Conservation (phyloP, 163 green algal species). For the Chloromonas sp. region DNA sequence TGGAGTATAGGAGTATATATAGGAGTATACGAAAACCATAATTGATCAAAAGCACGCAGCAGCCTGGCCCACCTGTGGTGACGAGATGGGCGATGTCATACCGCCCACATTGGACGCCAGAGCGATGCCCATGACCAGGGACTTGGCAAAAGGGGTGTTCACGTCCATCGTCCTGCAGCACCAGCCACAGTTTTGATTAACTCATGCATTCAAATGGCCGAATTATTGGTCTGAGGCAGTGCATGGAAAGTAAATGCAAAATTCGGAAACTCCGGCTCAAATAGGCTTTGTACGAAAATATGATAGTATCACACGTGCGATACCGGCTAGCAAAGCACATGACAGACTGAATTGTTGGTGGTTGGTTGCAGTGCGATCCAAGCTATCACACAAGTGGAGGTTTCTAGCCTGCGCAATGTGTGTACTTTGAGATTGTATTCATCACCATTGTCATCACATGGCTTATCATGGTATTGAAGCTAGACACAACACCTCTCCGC, state of each 20-base stretch:
- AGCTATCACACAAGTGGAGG: too few species aligned
- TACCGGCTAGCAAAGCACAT: too few species aligned
- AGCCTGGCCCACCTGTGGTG: constrained; percentile 26
- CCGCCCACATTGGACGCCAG: constrained; percentile 70
- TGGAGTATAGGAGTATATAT: too few species aligned
- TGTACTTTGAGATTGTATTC: neutral
- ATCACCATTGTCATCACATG: neutral
- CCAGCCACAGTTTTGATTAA: neutral
- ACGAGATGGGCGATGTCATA: constrained; percentile 70
- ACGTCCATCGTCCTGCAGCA: constrained; percentile 42
- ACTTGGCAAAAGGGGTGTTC: constrained; percentile 46
- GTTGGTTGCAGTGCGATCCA: too few species aligned
- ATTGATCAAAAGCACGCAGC: neutral
- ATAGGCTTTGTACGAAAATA: too few species aligned
- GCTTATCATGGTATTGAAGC: neutral
- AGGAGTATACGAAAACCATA: too few species aligned
- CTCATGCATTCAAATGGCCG: neutral
- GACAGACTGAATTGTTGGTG: too few species aligned
- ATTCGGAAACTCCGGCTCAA: too few species aligned
- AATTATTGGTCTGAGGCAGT: too few species aligned
- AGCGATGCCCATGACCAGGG: constrained; percentile 63
- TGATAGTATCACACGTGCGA: too few species aligned
- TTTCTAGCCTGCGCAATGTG: neutral
- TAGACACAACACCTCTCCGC: too few species aligned
- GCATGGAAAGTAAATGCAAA: too few species aligned